Evolutionary conservation across 164 flowering plant genomes (phyloP), one percentile per base, ranked within the genome.

Genomic region (Piper longum): DNA sequence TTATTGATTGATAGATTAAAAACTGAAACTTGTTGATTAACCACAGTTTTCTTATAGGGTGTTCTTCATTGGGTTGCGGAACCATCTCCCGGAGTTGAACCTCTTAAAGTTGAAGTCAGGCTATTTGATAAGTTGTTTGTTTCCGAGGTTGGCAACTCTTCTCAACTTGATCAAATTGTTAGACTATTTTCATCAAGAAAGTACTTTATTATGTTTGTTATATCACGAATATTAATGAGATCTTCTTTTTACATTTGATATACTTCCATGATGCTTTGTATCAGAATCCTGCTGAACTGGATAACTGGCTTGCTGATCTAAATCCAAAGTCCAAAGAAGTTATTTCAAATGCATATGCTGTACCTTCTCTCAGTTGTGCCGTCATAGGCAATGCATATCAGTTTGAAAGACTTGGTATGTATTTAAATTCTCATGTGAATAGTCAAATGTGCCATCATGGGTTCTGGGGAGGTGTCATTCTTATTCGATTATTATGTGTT

Each of bases 1-100:
- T 41, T 41, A 18, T 54, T 56, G 18, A 16, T 39, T 3, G 41
- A 42, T 13, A 42, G 11, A 16, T 44, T 0, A 26, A 39, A 61
- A 54, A 63, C 9, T 56, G 7, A 43, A 39, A 26, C 16, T 13
- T 14, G 16, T 44, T 17, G 19, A 65, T 26, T 7, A 56, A 56
- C 54, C 57, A 41, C 41, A 54, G 36, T 62, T 57, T 42, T 67
- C 44, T 26, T 57, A 16, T 73, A 89, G 97, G 98, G 98, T 45
- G 97, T 88, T 67, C 82, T 95, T 48, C 99, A 95, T 68, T 95
- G 99, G 99, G 96, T 91, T 63, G 86, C 93, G 61, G 87, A 90
- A 71, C 84, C 89, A 71, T 77, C 87, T 62, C 81, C 85, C 0
- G 93, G 95, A 43, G 81, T 79, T 61, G 79, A 85, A 40, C 99